phyloP scores from a whole-genome alignment of 1,284 basidiomycete genomes.

The Tylopilus orsonianus region DNA sequence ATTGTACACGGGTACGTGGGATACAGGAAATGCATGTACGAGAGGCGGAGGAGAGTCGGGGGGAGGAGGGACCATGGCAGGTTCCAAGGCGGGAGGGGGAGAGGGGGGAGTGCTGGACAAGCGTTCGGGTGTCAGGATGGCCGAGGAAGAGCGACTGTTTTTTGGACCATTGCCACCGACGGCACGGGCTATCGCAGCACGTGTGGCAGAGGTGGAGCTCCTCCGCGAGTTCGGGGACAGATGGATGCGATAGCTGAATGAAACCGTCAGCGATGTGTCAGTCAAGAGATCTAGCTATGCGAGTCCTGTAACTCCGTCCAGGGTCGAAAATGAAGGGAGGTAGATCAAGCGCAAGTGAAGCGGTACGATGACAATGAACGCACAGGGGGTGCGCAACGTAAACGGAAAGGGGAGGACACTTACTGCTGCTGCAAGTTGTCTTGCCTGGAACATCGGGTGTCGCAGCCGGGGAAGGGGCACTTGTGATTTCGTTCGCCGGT shows the following conservation, averaged over 20 bases:
- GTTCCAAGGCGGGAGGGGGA: constrained; percentile 49
- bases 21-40: constrained; percentile 39
- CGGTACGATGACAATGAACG: neutral
- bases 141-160: constrained; percentile 24
- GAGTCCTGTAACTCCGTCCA: constrained; percentile 8
- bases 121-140: constrained; percentile 22
- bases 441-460: constrained; percentile 76
- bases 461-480: constrained; percentile 81
- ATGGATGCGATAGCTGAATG: constrained; percentile 65
- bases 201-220: constrained; percentile 49
- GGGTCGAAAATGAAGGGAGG: constrained; percentile 12
- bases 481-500: constrained; percentile 81
- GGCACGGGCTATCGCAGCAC: constrained; percentile 48
- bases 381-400: constrained; percentile 2
- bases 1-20: constrained; percentile 33
- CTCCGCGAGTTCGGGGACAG: constrained; percentile 69
- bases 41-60: constrained; percentile 44
- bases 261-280: constrained; percentile 18
- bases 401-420: constrained; percentile 30
- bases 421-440: constrained; percentile 84
- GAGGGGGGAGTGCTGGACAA: constrained; percentile 36
- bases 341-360: too few relatives aligned
- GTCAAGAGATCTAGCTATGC: constrained; percentile 7
- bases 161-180: constrained; percentile 33
- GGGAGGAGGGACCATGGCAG: constrained; percentile 35